A percentile compares a stretch with the other conserved stretches of the same genome.
These are phyloP conservation scores for Tetrahymena thermophila DNA, from an alignment of 73 alveolate genomes.

Conservation along the genomic window DNA sequence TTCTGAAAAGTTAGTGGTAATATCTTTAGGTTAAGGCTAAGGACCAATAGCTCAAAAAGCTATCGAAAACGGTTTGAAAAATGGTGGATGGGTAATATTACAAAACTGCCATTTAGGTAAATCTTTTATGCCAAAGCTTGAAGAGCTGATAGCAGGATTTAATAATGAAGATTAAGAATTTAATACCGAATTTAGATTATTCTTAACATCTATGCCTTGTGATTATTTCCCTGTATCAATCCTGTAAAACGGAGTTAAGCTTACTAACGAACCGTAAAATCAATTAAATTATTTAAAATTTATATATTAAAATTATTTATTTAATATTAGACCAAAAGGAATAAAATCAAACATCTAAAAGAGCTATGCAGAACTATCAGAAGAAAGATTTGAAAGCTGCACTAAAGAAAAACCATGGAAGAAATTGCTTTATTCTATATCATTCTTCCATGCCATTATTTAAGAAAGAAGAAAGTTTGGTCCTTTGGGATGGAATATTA, in stretches of 20 bases:
- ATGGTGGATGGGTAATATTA: slow-evolving; percentile 98
- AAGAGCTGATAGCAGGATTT: slow-evolving; percentile 73
- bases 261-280: slow-evolving; percentile 89
- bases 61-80: slow-evolving; percentile 85
- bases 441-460: slow-evolving; percentile 96
- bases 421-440: slow-evolving; percentile 73
- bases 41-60: slow-evolving; percentile 92
- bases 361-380: slow-evolving; percentile 68
- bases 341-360: slow-evolving; percentile 72
- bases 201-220: slow-evolving; percentile 97
- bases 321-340: slow-evolving; percentile 47
- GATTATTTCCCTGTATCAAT: slow-evolving; percentile 93
- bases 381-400: slow-evolving; percentile 76
- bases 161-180: slow-evolving; percentile 11
- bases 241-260: slow-evolving; percentile 86
- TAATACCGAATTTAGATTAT: slow-evolving; percentile 84
- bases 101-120: slow-evolving; percentile 98
- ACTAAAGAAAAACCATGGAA: slow-evolving; percentile 77
- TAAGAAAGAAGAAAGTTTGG: slow-evolving; percentile 97
- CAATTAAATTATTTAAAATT: slow-evolving; percentile 30
- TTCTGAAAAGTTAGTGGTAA: slow-evolving; percentile 77
- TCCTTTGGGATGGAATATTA: slow-evolving; percentile 94
- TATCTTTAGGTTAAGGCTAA: slow-evolving; percentile 99
- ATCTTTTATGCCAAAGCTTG: slow-evolving; percentile 98
- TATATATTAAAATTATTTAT: neutral